phyloP scores from a whole-genome alignment of 2,329 filamentous ascomycete genomes.

The Penicillium brevicompactum region DNA sequence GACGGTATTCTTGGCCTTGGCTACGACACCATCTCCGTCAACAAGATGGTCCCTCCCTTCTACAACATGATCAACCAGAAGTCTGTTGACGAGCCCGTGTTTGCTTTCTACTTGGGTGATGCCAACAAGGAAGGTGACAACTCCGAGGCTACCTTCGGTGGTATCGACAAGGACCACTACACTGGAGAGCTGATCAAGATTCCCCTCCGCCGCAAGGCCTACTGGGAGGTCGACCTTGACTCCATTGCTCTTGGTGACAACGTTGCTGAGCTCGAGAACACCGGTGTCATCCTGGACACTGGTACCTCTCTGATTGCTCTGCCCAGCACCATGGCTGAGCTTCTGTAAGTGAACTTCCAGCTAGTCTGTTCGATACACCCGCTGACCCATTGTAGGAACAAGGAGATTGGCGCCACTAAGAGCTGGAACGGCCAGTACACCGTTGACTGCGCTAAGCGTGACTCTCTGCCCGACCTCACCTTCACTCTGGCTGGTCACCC shows the following conservation, averaged over 20 bases:
- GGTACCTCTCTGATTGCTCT: conserved; percentile 97
- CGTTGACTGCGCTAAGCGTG: conserved; percentile 82
- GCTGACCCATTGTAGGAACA: conserved; percentile 60
- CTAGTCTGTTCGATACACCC: not conserved
- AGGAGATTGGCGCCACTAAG: conserved; percentile 98
- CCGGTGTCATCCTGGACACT: conserved; percentile 95
- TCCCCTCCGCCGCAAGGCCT: conserved; percentile 95
- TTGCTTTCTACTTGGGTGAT: conserved; percentile 92
- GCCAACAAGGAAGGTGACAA: conserved; percentile 69
- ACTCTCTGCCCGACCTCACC: conserved; percentile 82
- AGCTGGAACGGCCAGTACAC: conserved; percentile 95
- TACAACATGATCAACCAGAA: conserved; percentile 93
- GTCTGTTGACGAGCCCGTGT: conserved; percentile 87
- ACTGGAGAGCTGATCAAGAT: conserved; percentile 89
- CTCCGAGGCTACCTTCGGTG: conserved; percentile 89
- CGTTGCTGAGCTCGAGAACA: conserved; percentile 86
- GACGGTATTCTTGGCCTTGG: conserved; percentile 95
- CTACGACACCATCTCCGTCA: conserved; percentile 96
- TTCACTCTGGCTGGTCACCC: conserved; percentile 90
- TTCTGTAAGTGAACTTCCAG: conserved; percentile 60
- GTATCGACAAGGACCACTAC: conserved; percentile 78
- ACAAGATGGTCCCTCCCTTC: conserved; percentile 90
- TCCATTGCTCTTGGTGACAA: conserved; percentile 85
- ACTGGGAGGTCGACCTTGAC: conserved; percentile 98
- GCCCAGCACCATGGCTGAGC: conserved; percentile 85